These are phyloP conservation scores for Gardenia jasminoides DNA, from an alignment of 257 asterid species.

Conservation along the genomic window DNA sequence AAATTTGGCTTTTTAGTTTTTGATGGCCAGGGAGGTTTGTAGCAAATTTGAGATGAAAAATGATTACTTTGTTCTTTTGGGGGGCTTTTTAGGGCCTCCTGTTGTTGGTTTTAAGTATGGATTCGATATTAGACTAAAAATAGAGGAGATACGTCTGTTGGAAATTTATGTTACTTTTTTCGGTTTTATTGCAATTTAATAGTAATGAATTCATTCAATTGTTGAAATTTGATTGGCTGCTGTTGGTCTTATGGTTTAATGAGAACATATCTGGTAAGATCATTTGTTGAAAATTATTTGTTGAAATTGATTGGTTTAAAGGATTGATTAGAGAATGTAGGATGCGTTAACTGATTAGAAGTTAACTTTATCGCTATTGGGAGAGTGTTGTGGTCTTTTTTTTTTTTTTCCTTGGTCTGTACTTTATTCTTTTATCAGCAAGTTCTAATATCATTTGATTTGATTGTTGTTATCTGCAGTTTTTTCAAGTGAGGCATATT, in stretches of 20 bases:
- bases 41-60: not conserved
- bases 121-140: not conserved
- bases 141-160: not conserved
- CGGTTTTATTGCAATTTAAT: not conserved
- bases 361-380: not conserved
- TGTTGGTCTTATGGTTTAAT: not conserved
- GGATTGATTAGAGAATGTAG: not conserved
- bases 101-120: not conserved
- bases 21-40: not conserved
- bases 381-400: no score
- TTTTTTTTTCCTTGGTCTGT: no score
- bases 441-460: no score
- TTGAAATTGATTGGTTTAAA: not conserved
- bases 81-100: not conserved
- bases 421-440: no score
- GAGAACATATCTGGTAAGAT: not conserved
- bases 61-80: not conserved
- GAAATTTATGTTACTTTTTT: no score
- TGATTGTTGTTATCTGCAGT: no score
- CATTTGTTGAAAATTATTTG: no score
- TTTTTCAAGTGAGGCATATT: no score
- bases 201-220: not conserved
- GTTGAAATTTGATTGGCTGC: not conserved
- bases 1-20: not conserved
- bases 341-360: not conserved